Base-by-base conservation (phyloP, 2,329 filamentous ascomycete species). In the Colletotrichum brevisporum region DNA sequence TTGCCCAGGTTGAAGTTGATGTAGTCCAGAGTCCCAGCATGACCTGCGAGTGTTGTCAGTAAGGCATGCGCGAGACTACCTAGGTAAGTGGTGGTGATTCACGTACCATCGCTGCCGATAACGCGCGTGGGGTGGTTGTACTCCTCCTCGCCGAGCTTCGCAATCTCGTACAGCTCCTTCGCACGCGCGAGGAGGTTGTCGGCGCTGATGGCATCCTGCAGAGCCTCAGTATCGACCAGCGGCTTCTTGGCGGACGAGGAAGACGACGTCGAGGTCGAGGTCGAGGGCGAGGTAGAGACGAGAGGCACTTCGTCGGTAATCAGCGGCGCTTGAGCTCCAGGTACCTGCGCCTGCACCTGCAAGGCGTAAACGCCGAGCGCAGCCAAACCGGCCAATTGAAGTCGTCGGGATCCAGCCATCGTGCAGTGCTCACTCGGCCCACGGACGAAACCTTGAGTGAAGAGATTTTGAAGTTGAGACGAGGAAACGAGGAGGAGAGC, bases 121-220 rank as follows among this genome's bases (percentile, higher is more conserved):
- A 93, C 91, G 61, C 91, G 86, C 1, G 91, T 93, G 1, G 91
- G 91, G 73, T 91, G 91, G 70, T 87, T 87, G 75, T 89, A 92
- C 71, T 92, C 89, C 2, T 85, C 81, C 69, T 86, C 80, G 12
- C 86, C 85, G 60, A 85, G 81, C 77, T 90, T 83, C 0, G 91
- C 90, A 63, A 92, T 86, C 59, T 86, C 81, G 73, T 87, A 92
- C 9, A 94, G 85, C 48, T 88, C 78, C 73, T 90, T 82, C 5
- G 91, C 88, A 21, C 90, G 87, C 5, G 82, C 78, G 50, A 90
- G 78, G 6, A 94, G 86, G 26, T 85, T 88, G 18, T 87, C 80
- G 48, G 80, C 78, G 18, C 80, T 83, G 78, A 94, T 91, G 68
- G 81, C 81, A 16, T 79, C 80, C 78, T 92, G 88, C 2, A 92